Evolutionary conservation across 805 yeast species (phyloP).

Genomic region (Ogataea salicorniae): DNA sequence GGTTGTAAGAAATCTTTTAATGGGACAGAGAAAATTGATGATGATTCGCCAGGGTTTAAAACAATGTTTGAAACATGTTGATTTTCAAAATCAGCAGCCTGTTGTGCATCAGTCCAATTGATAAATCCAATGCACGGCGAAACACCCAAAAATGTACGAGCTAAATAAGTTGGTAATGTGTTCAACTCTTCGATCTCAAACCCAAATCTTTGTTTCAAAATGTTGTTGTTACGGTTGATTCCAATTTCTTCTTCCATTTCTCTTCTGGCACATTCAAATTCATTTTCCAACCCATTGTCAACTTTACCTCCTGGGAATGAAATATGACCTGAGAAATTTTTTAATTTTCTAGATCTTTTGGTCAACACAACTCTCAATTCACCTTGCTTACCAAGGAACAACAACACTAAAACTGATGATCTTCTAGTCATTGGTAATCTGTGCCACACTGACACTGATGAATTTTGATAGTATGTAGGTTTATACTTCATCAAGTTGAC

Average conservation of each 20-base stretch:
- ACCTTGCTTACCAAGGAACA: slow-evolving; percentile 67
- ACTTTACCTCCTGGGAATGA: slow-evolving; percentile 95
- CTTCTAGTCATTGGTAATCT: slow-evolving; percentile 60
- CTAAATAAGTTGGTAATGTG: slow-evolving; percentile 71
- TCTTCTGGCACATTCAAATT: slow-evolving; percentile 70
- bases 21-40: slow-evolving; percentile 68
- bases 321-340: slow-evolving; percentile 82
- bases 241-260: slow-evolving; percentile 91
- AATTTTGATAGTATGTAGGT: slow-evolving; percentile 31
- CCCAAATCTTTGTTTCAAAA: slow-evolving; percentile 41
- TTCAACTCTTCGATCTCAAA: slow-evolving; percentile 56
- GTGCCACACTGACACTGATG: slow-evolving; percentile 51
- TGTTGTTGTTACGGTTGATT: slow-evolving; percentile 43
- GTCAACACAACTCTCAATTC: slow-evolving; percentile 78
- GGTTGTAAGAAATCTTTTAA: slow-evolving; percentile 50
- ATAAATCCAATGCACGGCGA: slow-evolving; percentile 73
- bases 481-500: slow-evolving; percentile 31
- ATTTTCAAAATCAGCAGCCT: slow-evolving; percentile 22
- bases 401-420: slow-evolving; percentile 71
- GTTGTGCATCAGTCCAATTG: slow-evolving; percentile 33
- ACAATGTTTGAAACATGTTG: slow-evolving; percentile 33
- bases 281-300: slow-evolving; percentile 59
- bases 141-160: slow-evolving; percentile 78
- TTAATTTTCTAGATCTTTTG: slow-evolving; percentile 62
- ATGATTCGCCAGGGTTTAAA: slow-evolving; percentile 73